Base-by-base conservation (phyloP, 805 yeast genomes). In the Metschnikowia anglica region DNA sequence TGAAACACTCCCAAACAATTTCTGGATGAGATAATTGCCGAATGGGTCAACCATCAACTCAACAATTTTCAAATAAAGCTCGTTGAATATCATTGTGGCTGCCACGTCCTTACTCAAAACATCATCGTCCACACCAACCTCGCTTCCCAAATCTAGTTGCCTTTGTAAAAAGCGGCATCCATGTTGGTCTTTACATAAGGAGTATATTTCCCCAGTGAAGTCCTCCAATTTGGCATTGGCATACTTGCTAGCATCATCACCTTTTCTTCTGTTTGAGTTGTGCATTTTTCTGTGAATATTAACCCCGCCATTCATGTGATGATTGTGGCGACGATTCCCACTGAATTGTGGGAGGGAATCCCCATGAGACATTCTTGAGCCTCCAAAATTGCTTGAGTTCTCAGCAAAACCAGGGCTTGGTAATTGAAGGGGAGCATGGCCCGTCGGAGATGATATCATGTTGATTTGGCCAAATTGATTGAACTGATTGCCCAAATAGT, bases 21-120 rank as follows among this genome's bases (percentile, higher is more conserved):
- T 93, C 65, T 93, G 99, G 52, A 95, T 80, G 58, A 93, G 71
- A 57, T 93, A 93, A 62, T 93, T 93, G n/a, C 99, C 99, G 69
- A 93, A 93, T 5, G 98, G 96, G 63, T 90, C 96, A 23, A 78
- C 77, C 98, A 93, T 91, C 49, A 93, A 72, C 61, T 88, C 96
- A 41, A 87, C 83, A 44, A 88, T 83, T 53, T 87, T 83, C 27
- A 76, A 68, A 51, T 80, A 78, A 33, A 88, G 85, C 61, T 93
- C 97, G 44, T 80, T 79, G 65, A 88, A 90, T 36, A 93, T 87
- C 58, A 81, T 68, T 23, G 84, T 76, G 7, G 90, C 84, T 11
- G 85, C 87, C 37, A 73, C 67, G n/a, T 70, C 63, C 21, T 50
- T 55, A 24, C 57, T 42, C 39, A 54, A 39, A 13, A 53, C 39